Evolutionary conservation across 768 basidiomycete species (phyloP), one percentile per base, ranked within the genome.

Genomic region (Calocera viscosa): DNA sequence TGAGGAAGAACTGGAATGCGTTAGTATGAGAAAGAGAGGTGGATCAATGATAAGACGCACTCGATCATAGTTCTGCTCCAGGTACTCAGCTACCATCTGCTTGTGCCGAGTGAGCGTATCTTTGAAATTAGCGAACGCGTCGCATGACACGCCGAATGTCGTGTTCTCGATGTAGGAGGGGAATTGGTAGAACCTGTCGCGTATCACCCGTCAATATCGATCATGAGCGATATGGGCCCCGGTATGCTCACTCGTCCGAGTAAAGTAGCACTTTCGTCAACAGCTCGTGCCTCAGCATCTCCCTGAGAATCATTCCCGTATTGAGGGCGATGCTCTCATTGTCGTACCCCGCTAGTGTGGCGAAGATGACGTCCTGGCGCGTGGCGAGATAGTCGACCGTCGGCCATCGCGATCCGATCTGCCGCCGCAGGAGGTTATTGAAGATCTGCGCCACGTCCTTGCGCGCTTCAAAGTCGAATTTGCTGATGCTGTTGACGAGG

Each of bases 21-120:
- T 68, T 12, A 68, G 35, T 16, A 47, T 35, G 32, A 39, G n/a
- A 66, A 22, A 67, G 63, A 7, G n/a, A 24, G 8, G 47, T 47
- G 32, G 14, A 33, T 43, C 40, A 38, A 33, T 16, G 63, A 41
- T 24, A 19, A 66, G 7, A 77, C 88, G 68, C 72, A 95, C 93
- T 69, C 91, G 83, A 72, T 99, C 96, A 74, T 98, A 99, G 75
- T 97, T 93, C 82, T 88, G 90, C 75, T 98, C 96, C 7, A 99
- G 82, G 75, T 94, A 99, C 68, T 91, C 88, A 0, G 95, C 94
- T 0, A 98, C 96, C 92, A 99, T 97, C 3, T 92, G 84, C 75
- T 98, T 99, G 77, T 99, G 96, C 69, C 91, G 84, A 28, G 96
- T 98, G 39, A 99, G 80, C 2, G 91, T 94, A 78, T 98, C 96